Evolutionary conservation across 2,329 filamentous ascomycete species (phyloP).

Genomic region (Didymella lethalis): DNA sequence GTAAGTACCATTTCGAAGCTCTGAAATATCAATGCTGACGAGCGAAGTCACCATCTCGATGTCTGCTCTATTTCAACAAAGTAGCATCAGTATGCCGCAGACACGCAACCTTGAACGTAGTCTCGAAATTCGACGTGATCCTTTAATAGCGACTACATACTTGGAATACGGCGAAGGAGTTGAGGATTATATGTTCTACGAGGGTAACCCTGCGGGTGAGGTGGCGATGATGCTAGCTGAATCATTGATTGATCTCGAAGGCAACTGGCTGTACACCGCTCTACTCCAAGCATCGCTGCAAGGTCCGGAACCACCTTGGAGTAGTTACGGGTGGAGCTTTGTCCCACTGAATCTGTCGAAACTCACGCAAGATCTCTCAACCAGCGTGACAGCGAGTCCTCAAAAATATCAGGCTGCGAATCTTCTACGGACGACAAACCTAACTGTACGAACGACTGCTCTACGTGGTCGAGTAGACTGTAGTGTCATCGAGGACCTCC

Average conservation of each 20-base stretch:
- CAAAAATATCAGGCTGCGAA: not conserved
- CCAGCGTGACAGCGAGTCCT: not conserved
- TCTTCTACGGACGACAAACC: not conserved
- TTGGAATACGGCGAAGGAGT: not conserved
- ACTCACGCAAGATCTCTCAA: not conserved
- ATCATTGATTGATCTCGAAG: not conserved
- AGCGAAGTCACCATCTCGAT: not conserved
- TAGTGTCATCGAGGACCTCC: not conserved
- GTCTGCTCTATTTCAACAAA: not conserved
- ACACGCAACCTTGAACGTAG: not conserved
- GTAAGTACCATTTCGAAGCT: conserved; percentile 4
- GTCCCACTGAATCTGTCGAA: not conserved
- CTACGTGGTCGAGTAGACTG: not conserved
- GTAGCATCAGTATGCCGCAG: not conserved
- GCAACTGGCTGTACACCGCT: not conserved
- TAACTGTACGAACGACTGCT: not conserved
- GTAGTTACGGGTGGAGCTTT: not conserved
- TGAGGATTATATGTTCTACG: not conserved
- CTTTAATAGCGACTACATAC: not conserved
- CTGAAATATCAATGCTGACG: not conserved
- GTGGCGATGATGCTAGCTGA: not conserved
- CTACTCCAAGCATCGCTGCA: not conserved
- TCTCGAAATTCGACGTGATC: not conserved
- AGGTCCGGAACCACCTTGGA: not conserved
- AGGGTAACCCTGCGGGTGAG: not conserved